Base-by-base conservation (phyloP, 176 grass and related monocot genomes). In the Zoysia japonica region DNA sequence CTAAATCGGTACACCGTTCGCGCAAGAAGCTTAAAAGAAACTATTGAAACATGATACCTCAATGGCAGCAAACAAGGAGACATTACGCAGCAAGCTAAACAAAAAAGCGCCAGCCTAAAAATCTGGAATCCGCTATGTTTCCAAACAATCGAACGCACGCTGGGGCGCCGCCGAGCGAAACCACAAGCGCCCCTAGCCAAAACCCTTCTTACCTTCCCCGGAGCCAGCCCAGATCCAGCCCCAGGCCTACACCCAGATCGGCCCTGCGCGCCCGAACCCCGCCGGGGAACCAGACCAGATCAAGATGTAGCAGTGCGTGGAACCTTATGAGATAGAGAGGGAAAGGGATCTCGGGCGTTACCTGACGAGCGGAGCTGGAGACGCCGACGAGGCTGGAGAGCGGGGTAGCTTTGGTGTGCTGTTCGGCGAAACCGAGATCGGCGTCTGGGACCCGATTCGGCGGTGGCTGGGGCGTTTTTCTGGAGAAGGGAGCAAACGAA, bases 371-470 rank as follows among this genome's bases (percentile, higher is more conserved):
- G 38, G 46, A 67, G 19, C 9, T 17, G 40, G 43, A 41, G 71
- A 47, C 49, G 49, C 39, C 50, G 49, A 0, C 61, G 11, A 6
- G 7, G 73, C 12, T 45, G 6, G 1, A 36, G 69, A 2, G 17
- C 17, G 54, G 2, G 1, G 28, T 1, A 0, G 47, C 47, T 67
- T 16, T 16, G 7, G 74, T 10, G 28, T 28, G 28, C 28, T 5
- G 47, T 35, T 6, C 2, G 12, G 56, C 36, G 82, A 85, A 85
- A 61, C 87, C 87, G 78, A 89, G 82, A 85, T 85, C 72, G 72
- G 19, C n/a, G 87, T 77, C 82, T 64, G 82, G 78, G 87, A 72
- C 71, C 66, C 81, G 72, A 65, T 80, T 50, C 52, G 63, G 62
- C 35, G 65, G 64, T 2, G 16, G 48, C 15, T 2, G 61, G 44